Percentiles rank a stretch among this genome's conserved stretches.
Evolutionary conservation across 139 green algal species (phyloP).

Genomic region (Deuterostichococcus epilithicus): DNA sequence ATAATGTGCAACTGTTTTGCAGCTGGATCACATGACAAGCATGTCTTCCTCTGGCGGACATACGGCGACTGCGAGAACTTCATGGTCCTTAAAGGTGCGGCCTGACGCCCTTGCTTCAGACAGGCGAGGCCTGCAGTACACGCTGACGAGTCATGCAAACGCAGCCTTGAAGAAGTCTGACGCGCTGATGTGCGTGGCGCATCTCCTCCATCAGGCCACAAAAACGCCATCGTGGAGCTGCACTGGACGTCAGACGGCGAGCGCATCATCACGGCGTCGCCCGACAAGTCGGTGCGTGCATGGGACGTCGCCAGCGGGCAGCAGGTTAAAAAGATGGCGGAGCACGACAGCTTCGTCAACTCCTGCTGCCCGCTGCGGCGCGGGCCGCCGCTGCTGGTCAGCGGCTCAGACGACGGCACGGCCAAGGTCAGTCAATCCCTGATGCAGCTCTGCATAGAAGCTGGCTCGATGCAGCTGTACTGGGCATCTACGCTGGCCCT

Average conservation of each 20-base stretch:
- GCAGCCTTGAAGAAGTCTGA: too few species aligned
- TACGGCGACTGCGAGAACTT: conserved; percentile 91
- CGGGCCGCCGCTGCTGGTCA: conserved; percentile 77
- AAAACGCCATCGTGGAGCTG: conserved; percentile 90
- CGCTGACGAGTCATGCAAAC: too few species aligned
- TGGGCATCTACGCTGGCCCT: too few species aligned
- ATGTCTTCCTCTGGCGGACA: conserved; percentile 81
- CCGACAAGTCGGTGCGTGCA: conserved; percentile 80
- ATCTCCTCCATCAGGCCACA: conserved; percentile 62
- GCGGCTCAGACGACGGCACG: conserved; percentile 82
- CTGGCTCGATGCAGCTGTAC: too few species aligned
- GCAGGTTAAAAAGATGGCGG: conserved; percentile 81
- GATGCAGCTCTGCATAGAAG: too few species aligned
- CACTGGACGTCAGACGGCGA: conserved; percentile 86
- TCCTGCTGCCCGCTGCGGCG: conserved; percentile 60
- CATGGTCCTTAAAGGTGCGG: conserved; percentile 66
- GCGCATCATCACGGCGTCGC: conserved; percentile 68
- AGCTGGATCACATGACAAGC: conserved; percentile 74
- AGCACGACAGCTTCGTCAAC: conserved; percentile 94
- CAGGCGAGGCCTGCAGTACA: not conserved
- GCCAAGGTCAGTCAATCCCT: conserved; percentile 56
- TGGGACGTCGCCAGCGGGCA: conserved; percentile 70
- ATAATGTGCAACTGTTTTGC: not conserved
- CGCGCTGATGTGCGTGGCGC: not conserved
- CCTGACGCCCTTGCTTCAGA: too few species aligned